Evolutionary conservation across 352 stramenopile genomes (phyloP).

Genomic region (Phytophthora ohioensis): DNA sequence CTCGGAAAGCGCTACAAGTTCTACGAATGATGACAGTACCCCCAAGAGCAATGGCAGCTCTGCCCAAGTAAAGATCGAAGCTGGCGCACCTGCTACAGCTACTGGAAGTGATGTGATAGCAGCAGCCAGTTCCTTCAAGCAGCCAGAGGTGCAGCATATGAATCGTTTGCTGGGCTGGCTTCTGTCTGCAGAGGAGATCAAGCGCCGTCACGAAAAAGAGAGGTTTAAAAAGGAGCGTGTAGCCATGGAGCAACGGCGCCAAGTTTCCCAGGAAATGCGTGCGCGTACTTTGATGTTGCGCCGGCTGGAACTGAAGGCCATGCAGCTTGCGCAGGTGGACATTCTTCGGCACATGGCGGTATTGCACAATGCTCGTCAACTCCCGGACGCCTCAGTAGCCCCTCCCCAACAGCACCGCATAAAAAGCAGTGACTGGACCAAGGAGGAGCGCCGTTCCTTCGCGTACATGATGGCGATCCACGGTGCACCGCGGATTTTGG

Average conservation of each 20-base stretch:
- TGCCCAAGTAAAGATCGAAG: constrained; percentile 35
- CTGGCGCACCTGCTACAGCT: constrained; percentile 1
- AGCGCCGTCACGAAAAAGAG: constrained; percentile 83
- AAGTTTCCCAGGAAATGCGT: constrained; percentile 74
- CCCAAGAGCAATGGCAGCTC: constrained; percentile 37
- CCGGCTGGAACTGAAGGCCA: constrained; percentile 85
- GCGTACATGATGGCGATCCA: constrained; percentile 81
- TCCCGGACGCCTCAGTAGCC: constrained; percentile 51
- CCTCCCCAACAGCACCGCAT: constrained; percentile 65
- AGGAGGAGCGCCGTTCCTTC: constrained; percentile 85
- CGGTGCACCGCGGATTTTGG: constrained; percentile 77
- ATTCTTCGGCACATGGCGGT: constrained; percentile 75
- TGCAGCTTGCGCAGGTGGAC: constrained; percentile 86
- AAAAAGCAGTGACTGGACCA: constrained; percentile 87
- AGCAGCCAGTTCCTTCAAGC: constrained; percentile 73
- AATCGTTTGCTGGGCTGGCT: constrained; percentile 89
- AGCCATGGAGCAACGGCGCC: constrained; percentile 73
- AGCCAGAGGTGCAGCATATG: constrained; percentile 91
- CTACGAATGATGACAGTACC: constrained; percentile 44
- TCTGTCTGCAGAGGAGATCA: constrained; percentile 86
- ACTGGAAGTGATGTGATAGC: constrained; percentile 10
- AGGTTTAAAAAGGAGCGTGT: constrained; percentile 81
- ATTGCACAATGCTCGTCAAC: constrained; percentile 71
- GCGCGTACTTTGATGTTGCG: constrained; percentile 68
- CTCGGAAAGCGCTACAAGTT: constrained; percentile 55